Evolutionary conservation across 139 green algal genomes (phyloP).

Genomic region (Deuterostichococcus epilithicus): DNA sequence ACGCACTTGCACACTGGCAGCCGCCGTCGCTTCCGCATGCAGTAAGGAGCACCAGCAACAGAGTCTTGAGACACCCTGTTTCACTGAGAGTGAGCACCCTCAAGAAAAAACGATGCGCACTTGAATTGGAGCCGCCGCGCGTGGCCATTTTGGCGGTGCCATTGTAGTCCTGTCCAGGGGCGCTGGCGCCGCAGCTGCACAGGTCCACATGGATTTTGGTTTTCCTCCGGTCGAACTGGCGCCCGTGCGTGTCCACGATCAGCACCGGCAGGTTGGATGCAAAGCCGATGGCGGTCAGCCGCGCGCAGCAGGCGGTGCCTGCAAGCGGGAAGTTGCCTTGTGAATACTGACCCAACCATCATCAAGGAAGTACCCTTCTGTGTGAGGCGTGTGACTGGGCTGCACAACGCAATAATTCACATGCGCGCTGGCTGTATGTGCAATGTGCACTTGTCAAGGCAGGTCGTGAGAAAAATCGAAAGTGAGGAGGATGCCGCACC

Average conservation of each 20-base stretch:
- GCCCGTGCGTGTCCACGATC: conserved; percentile 10
- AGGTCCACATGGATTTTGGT: background rate
- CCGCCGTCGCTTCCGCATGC: no score
- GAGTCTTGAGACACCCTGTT: background rate
- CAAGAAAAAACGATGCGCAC: background rate
- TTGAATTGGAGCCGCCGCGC: conserved; percentile 12
- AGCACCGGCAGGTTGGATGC: conserved; percentile 6
- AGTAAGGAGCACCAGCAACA: no score
- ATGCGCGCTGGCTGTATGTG: no score
- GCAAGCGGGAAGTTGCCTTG: background rate
- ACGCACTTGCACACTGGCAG: no score
- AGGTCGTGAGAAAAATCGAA: no score
- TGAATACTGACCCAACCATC: no score
- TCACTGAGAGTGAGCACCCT: background rate
- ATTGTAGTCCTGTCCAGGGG: background rate
- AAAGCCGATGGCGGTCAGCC: conserved; percentile 8
- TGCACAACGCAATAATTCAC: no score
- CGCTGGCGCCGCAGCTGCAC: conserved; percentile 9
- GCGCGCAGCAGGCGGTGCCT: conserved; percentile 8
- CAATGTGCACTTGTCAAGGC: no score
- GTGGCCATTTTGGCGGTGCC: conserved; percentile 1
- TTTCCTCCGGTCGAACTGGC: background rate
- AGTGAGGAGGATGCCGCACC: no score
- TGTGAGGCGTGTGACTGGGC: no score
- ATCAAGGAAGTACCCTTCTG: no score